phyloP scores from a whole-genome alignment of 1,284 basidiomycete species.

The Ceratobasidium sp. region DNA sequence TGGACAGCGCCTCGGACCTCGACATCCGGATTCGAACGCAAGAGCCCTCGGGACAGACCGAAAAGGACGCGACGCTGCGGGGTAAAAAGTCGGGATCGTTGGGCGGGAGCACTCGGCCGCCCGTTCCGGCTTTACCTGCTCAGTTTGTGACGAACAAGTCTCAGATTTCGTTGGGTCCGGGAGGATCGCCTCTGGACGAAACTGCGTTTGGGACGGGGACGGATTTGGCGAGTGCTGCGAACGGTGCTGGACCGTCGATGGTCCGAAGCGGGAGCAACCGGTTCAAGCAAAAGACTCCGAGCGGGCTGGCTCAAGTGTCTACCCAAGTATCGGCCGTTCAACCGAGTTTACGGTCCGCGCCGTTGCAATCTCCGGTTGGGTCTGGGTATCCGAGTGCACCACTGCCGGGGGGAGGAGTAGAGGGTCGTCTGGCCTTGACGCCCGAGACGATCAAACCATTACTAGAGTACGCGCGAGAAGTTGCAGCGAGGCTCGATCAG shows the following conservation, averaged over 20 bases:
- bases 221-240: constrained; percentile 1
- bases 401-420: constrained; percentile 27
- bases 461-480: constrained; percentile 81
- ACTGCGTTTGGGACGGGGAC: constrained; percentile 9
- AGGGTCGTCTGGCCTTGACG: constrained; percentile 74
- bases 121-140: constrained; percentile 36
- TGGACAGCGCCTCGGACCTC: constrained; percentile 74
- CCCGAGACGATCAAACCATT: constrained; percentile 85
- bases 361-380: constrained; percentile 19
- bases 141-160: constrained; percentile 32
- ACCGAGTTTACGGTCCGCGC: constrained; percentile 22
- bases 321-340: neutral
- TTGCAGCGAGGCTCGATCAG: constrained; percentile 70
- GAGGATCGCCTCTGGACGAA: constrained; percentile 2
- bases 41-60: neutral
- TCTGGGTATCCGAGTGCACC: constrained; percentile 20
- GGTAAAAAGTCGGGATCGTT: constrained; percentile 19
- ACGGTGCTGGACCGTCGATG: neutral
- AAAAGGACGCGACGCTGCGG: constrained; percentile 39
- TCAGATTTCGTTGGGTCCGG: neutral
- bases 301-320: constrained; percentile 11
- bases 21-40: constrained; percentile 55
- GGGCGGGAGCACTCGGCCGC: constrained; percentile 13
- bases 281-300: constrained; percentile 33
- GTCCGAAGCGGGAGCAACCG: constrained; percentile 23